phyloP scores from a whole-genome alignment of 2,329 filamentous ascomycete genomes.

The Zymoseptoria ardabiliae region DNA sequence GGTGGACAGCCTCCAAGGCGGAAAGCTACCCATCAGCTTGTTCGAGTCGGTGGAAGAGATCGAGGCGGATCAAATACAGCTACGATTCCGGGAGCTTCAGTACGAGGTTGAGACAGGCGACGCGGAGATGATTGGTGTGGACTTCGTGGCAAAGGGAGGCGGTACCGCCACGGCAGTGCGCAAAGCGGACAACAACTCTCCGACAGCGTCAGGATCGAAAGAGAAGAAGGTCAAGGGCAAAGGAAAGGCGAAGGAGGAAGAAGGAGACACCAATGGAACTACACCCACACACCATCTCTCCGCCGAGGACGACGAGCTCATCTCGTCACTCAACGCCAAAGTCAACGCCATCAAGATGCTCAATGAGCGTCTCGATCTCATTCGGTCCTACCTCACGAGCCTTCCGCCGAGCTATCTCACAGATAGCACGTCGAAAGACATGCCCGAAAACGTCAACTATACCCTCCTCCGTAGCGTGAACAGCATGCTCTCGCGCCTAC shows the following conservation, averaged over 20 bases:
- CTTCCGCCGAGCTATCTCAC: constrained; percentile 60
- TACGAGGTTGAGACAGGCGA: constrained; percentile 91
- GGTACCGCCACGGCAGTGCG: constrained; percentile 64
- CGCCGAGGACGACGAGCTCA: constrained; percentile 58
- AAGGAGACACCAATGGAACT: constrained; percentile 28
- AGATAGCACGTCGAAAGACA: constrained; percentile 32
- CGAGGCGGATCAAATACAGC: constrained; percentile 54
- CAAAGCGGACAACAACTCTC: constrained; percentile 13
- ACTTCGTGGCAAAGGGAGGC: constrained; percentile 80
- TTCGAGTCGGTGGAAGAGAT: constrained; percentile 75
- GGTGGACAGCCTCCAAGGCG: constrained; percentile 52
- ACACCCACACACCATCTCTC: constrained; percentile 40
- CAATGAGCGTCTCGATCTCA: constrained; percentile 50
- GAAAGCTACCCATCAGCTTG: constrained; percentile 80
- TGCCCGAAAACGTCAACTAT: constrained; percentile 46
- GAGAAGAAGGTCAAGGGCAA: constrained; percentile 33
- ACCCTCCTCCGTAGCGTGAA: constrained; percentile 81
- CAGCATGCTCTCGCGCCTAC: constrained; percentile 73
- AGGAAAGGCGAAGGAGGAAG: constrained; percentile 38
- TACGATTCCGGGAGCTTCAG: constrained; percentile 74
- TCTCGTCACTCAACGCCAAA: constrained; percentile 70
- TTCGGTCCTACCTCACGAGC: constrained; percentile 63
- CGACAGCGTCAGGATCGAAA: constrained; percentile 18
- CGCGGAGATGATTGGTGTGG: constrained; percentile 95
- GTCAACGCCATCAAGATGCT: constrained; percentile 93